Base-by-base conservation (phyloP, 441 rosid species). In the Oxalis stricta region DNA sequence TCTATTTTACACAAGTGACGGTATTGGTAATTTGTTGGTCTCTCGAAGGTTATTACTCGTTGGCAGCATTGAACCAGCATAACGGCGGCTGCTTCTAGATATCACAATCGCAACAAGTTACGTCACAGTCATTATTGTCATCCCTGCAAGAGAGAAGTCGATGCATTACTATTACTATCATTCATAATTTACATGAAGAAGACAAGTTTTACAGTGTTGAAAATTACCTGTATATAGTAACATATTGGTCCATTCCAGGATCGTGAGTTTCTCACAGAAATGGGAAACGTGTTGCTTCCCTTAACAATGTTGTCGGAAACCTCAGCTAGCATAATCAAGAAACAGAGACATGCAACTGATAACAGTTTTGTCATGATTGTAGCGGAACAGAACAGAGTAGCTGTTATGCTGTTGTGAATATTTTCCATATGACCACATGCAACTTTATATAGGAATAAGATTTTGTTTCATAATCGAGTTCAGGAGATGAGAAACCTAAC, bases 121-220 rank as follows among this genome's bases (percentile, higher is more conserved):
- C 73, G 34, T 71, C 81, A 16, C 94, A 83, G 55, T 78, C 61
- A 26, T 68, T 87, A 61, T 69, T 81, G 81, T 89, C n/a, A n/a
- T 81, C 10, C 89, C 89, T 66, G 41, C 55, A 38, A 22, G 42
- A 54, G 20, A 41, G 37, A 0, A 50, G 14, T 17, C 30, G 18
- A n/a, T n/a, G 5, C 30, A 14, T 46, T 41, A 42, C 34, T 6
- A 17, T 32, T n/a, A 21, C 19, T 16, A 37, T 10, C 34, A 7
- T 10, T 7, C 6, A 1, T 18, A 17, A 18, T 17, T 26, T 32
- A 7, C 11, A 30, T 41, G 31, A 1, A 21, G 8, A 30, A 21
- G n/a, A 16, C 12, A 35, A 3, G 16, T 18, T 18, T 3, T 29
- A 18, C 5, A 23, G 28, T 0, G 8, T 28, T 18, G 2, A 36